Conservation (phyloP, 441 rosid genomes). For the Croton setiger region DNA sequence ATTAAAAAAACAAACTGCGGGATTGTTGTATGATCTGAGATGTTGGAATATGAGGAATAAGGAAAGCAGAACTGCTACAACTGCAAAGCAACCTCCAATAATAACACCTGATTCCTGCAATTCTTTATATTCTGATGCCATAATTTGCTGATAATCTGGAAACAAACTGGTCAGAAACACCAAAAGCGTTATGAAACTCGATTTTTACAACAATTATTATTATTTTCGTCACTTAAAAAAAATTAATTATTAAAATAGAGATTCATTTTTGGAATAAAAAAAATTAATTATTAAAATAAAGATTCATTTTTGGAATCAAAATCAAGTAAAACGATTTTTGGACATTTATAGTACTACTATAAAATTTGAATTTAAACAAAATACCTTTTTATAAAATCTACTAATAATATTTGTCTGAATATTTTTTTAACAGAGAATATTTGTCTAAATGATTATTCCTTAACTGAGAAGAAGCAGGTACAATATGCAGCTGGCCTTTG, state of each 20-base stretch:
- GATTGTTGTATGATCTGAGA: constrained; percentile 84
- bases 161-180: not conserved
- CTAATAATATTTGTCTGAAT: too few species aligned
- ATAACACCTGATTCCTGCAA: constrained; percentile 55
- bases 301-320: not conserved
- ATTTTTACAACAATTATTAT: too few species aligned
- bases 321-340: too few species aligned
- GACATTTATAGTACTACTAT: not conserved
- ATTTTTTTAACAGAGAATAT: too few species aligned
- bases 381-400: too few species aligned
- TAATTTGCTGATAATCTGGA: not conserved
- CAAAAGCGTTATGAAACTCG: not conserved
- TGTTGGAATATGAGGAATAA: constrained; percentile 54
- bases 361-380: not conserved
- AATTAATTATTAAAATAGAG: not conserved
- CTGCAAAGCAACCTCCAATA: constrained; percentile 63
- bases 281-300: not conserved
- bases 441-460: too few species aligned
- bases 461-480: too few species aligned
- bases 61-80: constrained; percentile 55
- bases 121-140: constrained; percentile 24
- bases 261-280: not conserved
- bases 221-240: too few species aligned
- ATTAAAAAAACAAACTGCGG: constrained; percentile 39
- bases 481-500: too few species aligned